phyloP scores from a whole-genome alignment of 257 asterid species.

The Oldenlandia corymbosa region DNA sequence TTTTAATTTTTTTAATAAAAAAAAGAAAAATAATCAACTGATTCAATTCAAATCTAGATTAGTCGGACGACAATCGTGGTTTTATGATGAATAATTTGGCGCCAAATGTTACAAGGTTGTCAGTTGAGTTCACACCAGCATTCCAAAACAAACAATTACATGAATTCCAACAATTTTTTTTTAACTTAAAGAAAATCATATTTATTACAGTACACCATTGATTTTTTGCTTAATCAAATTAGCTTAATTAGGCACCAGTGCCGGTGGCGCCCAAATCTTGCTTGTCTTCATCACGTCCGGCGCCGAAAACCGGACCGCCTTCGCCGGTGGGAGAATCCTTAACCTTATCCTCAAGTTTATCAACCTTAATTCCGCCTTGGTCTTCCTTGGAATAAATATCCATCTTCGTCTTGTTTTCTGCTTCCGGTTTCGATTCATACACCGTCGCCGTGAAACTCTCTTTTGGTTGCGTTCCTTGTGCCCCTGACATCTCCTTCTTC shows the following conservation, averaged over 20 bases:
- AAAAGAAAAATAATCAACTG: no score
- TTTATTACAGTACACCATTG: no score
- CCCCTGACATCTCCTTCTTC: slow-evolving; percentile 66
- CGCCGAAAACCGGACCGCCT: slow-evolving; percentile 78
- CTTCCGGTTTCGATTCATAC: slow-evolving; percentile 60
- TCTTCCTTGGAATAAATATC: slow-evolving; percentile 74
- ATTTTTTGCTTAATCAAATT: no score
- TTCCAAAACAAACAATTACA: no score
- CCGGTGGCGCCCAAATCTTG: slow-evolving; percentile 72
- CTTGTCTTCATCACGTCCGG: slow-evolving; percentile 56
- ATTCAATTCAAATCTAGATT: no score
- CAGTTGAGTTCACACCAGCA: no score
- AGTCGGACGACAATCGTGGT: no score
- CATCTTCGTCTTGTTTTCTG: slow-evolving; percentile 52
- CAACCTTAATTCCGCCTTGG: slow-evolving; percentile 62
- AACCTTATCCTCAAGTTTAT: slow-evolving; percentile 69
- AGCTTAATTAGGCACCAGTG: slow-evolving; percentile 36
- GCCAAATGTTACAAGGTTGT: no score
- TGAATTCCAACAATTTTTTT: no score
- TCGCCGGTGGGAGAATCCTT: slow-evolving; percentile 71
- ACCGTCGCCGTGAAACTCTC: slow-evolving; percentile 61
- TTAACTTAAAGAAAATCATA: no score
- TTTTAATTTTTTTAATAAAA: no score
- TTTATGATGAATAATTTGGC: no score
- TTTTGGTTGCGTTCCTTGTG: slow-evolving; percentile 91